Evolutionary conservation across 179 eudicot genomes (phyloP), one percentile per base, ranked within the genome.

Genomic region (Silene coronaria): DNA sequence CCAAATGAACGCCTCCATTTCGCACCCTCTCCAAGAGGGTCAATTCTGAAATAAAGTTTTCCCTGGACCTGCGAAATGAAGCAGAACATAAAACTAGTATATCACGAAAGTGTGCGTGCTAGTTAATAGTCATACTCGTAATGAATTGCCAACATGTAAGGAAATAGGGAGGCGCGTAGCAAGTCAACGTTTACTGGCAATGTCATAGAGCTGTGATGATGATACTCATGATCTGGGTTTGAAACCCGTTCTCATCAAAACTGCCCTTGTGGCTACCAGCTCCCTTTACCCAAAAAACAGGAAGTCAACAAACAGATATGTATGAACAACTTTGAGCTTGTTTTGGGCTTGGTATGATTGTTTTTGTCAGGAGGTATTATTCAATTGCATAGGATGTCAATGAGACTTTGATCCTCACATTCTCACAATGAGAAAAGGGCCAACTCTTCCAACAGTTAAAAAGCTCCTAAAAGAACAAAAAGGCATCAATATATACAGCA

Each of bases 1-100:
- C 97, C 97, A 76, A 75, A 87, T 23, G 90, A 78, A 32, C 99
- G 89, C 30, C 99, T 89, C 99, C 99, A 96, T 81, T 86, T 93
- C 67, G 99, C 92, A 66, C 99, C 99, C 79, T 88, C 96, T 73
- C 97, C 97, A 71, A 89, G 78, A 46, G 85, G 91, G 80, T 96
- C 99, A 53, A 93, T 76, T 83, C 85, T 88, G 64, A 85, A 75
- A 86, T 87, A 93, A 78, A 82, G 82, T 79, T 96, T 92, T 16
- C 99, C 99, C 86, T 88, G 91, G 67, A 85, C 81, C 98, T 93
- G 89, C 55, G 67, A 74, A 65, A 69, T 28, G 11, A 73, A 9
- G 51, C n/a, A 28, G 63, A 28, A 30, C 24, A 69, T 64, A 55
- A 9, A 70, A 26, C 55, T 61, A 22, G 71, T n/a, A 60, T 32